These are phyloP conservation scores for Venturia aucupariae DNA, from an alignment of 2,329 filamentous ascomycete species.

Conservation along the genomic window DNA sequence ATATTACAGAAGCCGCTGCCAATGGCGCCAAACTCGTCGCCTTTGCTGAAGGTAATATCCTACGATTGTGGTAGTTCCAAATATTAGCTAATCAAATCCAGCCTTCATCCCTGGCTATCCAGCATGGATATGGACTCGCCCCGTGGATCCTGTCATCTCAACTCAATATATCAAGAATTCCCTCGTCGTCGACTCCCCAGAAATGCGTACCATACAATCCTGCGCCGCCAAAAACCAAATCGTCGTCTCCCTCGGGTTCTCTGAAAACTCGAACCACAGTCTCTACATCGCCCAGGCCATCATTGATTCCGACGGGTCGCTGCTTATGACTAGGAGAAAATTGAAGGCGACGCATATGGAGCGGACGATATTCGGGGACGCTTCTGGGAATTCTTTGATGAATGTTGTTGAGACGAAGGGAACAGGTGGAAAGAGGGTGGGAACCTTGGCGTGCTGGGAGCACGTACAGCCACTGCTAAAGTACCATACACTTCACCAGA, in stretches of 20 bases:
- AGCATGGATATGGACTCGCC: conserved; percentile 31
- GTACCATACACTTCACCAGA: conserved; percentile 31
- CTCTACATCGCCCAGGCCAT: conserved; percentile 34
- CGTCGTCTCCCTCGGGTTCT: conserved; percentile 31
- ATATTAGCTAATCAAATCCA: background rate
- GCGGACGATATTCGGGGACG: conserved; percentile 35
- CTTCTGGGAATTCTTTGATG: conserved; percentile 24
- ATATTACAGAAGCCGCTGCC: conserved; percentile 47
- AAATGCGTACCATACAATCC: conserved; percentile 35
- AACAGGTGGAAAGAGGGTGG: conserved; percentile 24
- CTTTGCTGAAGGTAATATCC: conserved; percentile 23
- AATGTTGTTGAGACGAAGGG: conserved; percentile 26
- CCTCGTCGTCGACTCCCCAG: conserved; percentile 29
- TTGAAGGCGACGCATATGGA: conserved; percentile 38
- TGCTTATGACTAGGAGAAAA: conserved; percentile 31
- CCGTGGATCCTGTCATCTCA: conserved; percentile 32
- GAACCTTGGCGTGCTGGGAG: conserved; percentile 32
- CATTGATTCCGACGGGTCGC: conserved; percentile 26
- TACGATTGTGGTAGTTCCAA: background rate
- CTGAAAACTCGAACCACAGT: conserved; percentile 30
- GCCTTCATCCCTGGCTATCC: conserved; percentile 37
- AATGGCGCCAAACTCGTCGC: conserved; percentile 41
- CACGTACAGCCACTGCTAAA: conserved; percentile 35
- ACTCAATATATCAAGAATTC: conserved; percentile 38
- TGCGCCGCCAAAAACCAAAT: conserved; percentile 27